Percentiles rank a stretch among this genome's conserved stretches.
Evolutionary conservation across 1,284 basidiomycete species (phyloP).

Genomic region (Blastosporella zonata): DNA sequence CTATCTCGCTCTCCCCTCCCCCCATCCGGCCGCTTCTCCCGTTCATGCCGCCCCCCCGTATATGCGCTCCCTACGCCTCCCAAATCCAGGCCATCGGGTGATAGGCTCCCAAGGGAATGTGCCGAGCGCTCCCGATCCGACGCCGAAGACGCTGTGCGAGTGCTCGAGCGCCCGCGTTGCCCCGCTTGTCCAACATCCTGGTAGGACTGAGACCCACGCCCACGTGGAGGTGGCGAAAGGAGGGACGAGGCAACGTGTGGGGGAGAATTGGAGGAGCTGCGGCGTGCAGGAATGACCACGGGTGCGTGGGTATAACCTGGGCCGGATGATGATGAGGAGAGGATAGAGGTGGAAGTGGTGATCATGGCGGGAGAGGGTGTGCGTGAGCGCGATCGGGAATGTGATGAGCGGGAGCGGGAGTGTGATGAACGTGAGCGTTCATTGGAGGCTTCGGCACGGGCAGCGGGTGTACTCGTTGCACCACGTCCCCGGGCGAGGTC

Average conservation of each 20-base stretch:
- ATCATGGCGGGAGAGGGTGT: conserved; percentile 40
- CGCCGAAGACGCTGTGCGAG: conserved; percentile 46
- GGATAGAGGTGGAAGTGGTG: conserved; percentile 11
- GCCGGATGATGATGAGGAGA: not conserved
- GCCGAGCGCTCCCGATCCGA: conserved; percentile 32
- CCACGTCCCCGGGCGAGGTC: conserved; percentile 15
- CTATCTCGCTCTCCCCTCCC: conserved; percentile 23
- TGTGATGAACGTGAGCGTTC: conserved; percentile 2
- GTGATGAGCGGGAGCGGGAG: not conserved
- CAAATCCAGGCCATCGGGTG: conserved; percentile 51
- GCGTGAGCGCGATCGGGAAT: conserved; percentile 37
- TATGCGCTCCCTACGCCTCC: conserved; percentile 32
- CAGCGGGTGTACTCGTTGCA: not conserved
- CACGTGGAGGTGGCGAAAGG: conserved; percentile 34
- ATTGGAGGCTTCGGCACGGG: conserved; percentile 3
- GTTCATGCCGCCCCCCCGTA: conserved; percentile 30
- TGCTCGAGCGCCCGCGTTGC: conserved; percentile 51
- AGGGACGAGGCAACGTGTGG: conserved; percentile 18
- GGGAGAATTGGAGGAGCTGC: conserved; percentile 21
- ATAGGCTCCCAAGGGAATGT: conserved; percentile 54
- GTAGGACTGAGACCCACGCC: conserved; percentile 24
- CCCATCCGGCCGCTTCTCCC: conserved; percentile 20
- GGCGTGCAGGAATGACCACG: conserved; percentile 15
- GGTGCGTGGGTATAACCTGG: conserved; percentile 15
- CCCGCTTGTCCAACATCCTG: conserved; percentile 22